These are phyloP conservation scores for Globisporangium rhizosaccharum DNA, from an alignment of 352 stramenopile species.

Conservation along the genomic window DNA sequence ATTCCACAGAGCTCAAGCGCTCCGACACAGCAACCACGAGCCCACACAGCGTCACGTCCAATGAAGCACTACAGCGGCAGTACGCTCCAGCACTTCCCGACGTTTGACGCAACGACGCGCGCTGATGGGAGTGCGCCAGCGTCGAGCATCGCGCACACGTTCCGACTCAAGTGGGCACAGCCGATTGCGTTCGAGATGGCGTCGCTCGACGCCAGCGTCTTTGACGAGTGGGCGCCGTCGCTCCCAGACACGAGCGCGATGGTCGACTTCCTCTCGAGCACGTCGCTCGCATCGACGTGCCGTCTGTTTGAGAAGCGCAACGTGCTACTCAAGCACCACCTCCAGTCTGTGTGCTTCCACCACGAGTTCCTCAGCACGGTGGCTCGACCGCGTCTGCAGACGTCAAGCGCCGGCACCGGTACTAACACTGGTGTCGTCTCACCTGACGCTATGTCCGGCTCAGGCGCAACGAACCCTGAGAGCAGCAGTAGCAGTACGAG, in stretches of 20 bases:
- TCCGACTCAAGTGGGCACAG: conserved; percentile 32
- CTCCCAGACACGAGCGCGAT: conserved; percentile 33
- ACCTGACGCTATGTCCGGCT: neutral
- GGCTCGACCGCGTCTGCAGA: neutral
- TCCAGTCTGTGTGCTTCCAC: conserved; percentile 25
- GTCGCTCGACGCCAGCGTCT: conserved; percentile 16
- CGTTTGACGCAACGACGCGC: conserved; percentile 14
- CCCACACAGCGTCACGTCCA: neutral
- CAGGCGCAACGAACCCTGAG: neutral
- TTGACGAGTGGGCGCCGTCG: conserved; percentile 31
- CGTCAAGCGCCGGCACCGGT: neutral
- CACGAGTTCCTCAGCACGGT: conserved; percentile 21
- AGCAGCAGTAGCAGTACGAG: neutral
- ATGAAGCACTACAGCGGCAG: neutral
- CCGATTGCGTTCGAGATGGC: conserved; percentile 40
- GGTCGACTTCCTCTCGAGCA: conserved; percentile 26
- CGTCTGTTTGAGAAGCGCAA: conserved; percentile 35
- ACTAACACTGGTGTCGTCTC: neutral
- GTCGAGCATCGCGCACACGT: conserved; percentile 13
- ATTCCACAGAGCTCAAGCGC: neutral
- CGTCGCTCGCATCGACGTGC: conserved; percentile 10
- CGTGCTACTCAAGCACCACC: conserved; percentile 25
- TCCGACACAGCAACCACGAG: neutral
- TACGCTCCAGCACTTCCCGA: conserved; percentile 32
- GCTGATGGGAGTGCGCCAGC: neutral